Percentiles rank a stretch among this genome's conserved stretches.
Evolutionary conservation across 139 green algal genomes (phyloP).

Genomic region (Pleodorina starrii): DNA sequence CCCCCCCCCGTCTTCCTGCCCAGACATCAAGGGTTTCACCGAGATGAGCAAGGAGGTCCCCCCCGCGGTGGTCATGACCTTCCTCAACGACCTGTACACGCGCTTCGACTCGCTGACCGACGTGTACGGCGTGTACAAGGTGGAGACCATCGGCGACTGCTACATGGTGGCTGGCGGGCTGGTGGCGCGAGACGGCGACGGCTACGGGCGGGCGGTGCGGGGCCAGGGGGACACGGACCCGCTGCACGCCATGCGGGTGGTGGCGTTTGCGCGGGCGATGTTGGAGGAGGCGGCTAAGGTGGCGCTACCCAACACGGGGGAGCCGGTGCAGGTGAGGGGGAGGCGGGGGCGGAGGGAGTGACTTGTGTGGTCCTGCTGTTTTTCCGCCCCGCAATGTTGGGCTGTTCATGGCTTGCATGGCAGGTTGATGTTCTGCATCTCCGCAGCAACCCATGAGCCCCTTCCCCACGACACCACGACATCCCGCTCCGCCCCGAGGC

Average conservation of each 20-base stretch:
- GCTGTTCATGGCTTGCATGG: too few relatives aligned
- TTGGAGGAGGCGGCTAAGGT: conserved; percentile 32
- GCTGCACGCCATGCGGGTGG: conserved; percentile 48
- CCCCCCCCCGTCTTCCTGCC: too few relatives aligned
- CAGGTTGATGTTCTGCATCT: too few relatives aligned
- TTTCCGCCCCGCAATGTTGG: too few relatives aligned
- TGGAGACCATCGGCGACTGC: conserved; percentile 71
- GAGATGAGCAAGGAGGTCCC: conserved; percentile 62
- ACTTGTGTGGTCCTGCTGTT: too few relatives aligned
- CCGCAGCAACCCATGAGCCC: too few relatives aligned
- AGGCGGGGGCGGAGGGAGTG: too few relatives aligned
- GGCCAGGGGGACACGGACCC: conserved; percentile 35
- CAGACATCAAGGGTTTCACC: conserved; percentile 71
- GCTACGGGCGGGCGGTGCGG: conserved; percentile 28
- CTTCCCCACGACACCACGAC: too few relatives aligned
- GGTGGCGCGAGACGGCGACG: conserved; percentile 25
- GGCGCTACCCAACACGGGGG: conserved; percentile 10
- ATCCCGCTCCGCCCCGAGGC: too few relatives aligned
- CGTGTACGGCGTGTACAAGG: conserved; percentile 46
- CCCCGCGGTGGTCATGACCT: conserved; percentile 62
- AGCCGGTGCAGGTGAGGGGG: conserved; percentile 54
- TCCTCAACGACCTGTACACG: too few relatives aligned
- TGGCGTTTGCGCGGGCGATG: conserved; percentile 57
- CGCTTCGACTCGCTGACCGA: neutral
- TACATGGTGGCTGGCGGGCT: conserved; percentile 64